Conservation (phyloP, 768 basidiomycete genomes). For the Mycena latifolia region DNA sequence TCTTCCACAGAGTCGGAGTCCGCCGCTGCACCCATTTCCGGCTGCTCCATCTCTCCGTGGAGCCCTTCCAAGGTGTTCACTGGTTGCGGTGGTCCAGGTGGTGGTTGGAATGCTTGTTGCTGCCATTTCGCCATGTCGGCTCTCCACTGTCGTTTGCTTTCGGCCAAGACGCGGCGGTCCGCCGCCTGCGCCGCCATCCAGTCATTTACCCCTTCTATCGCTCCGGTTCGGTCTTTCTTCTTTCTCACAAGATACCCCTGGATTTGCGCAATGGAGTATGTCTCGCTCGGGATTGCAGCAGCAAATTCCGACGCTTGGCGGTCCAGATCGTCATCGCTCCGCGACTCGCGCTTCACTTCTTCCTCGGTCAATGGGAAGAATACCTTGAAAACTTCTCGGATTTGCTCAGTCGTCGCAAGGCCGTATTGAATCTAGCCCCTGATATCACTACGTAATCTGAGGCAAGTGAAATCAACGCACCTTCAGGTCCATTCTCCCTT, state of each 20-base stretch:
- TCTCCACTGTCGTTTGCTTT: constrained; percentile 11
- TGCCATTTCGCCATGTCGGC: too few species aligned
- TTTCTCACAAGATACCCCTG: constrained; percentile 50
- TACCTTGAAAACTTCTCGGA: constrained; percentile 22
- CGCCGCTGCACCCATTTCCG: too few species aligned
- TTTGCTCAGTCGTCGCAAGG: constrained; percentile 20
- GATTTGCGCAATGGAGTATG: constrained; percentile 50
- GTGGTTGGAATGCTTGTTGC: too few species aligned
- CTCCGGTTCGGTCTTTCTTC: constrained; percentile 21
- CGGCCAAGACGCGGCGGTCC: constrained; percentile 4
- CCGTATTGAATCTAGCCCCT: constrained; percentile 35
- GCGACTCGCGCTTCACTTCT: too few species aligned
- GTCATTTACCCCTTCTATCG: constrained; percentile 17
- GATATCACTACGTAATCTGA: too few species aligned
- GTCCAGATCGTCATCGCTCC: neutral
- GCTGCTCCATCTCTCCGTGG: too few species aligned
- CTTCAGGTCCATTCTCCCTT: constrained; percentile 35
- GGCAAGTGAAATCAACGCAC: neutral
- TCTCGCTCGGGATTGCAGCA: constrained; percentile 40
- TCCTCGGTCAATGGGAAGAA: constrained; percentile 15
- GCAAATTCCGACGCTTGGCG: constrained; percentile 17
- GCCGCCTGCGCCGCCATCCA: constrained; percentile 44
- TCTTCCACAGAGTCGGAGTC: too few species aligned
- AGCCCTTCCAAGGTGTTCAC: too few species aligned
- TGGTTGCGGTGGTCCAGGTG: too few species aligned